Percentiles rank a stretch among this genome's conserved stretches.
phyloP scores from a whole-genome alignment of 228 moss, liverwort and hornwort genomes.

The Sphagnum magellanicum region DNA sequence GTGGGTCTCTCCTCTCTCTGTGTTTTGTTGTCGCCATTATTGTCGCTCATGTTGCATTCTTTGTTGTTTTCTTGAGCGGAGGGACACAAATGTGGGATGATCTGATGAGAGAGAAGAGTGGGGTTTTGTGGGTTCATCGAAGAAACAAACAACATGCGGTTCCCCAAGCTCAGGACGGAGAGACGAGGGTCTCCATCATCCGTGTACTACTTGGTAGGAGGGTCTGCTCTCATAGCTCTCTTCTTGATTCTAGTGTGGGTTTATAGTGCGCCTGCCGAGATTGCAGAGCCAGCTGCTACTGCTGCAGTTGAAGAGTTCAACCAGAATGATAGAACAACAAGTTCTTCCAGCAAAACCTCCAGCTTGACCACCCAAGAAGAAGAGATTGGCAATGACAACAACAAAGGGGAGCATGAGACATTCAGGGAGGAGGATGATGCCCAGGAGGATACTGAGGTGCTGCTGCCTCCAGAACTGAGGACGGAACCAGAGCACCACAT shows the following conservation, averaged over 20 bases:
- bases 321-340: too few species aligned
- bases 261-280: constrained; percentile 50
- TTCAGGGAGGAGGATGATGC: neutral
- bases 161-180: constrained; percentile 35
- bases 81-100: too few species aligned
- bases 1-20: too few species aligned
- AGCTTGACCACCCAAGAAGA: constrained; percentile 3
- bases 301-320: neutral
- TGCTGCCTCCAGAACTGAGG: neutral
- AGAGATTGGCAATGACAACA: neutral
- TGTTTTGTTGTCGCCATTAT: too few species aligned
- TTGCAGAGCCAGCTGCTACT: constrained; percentile 9
- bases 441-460: neutral
- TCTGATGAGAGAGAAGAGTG: too few species aligned
- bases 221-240: constrained; percentile 35
- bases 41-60: too few species aligned
- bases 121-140: too few species aligned
- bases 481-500: neutral
- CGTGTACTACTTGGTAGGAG: constrained; percentile 32
- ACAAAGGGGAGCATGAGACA: constrained; percentile 9
- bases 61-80: too few species aligned
- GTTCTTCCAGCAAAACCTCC: neutral
- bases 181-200: constrained; percentile 41
- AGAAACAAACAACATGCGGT: too few species aligned
- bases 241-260: constrained; percentile 77